Evolutionary conservation across 2,329 filamentous ascomycete genomes (phyloP).

Genomic region (Epicoccum sorghinum): DNA sequence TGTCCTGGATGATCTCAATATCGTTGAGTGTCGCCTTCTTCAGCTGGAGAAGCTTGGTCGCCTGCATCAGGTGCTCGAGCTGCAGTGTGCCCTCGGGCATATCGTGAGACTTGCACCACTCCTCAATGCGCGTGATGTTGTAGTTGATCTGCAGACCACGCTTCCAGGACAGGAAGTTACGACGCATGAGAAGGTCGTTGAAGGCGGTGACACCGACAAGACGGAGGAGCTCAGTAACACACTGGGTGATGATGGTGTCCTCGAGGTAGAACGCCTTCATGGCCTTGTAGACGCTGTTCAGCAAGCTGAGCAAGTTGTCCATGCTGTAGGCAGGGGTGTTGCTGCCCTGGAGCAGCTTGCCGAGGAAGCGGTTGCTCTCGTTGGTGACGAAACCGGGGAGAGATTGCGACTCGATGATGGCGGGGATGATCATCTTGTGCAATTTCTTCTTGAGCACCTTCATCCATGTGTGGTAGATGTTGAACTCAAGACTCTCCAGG

Average conservation of each 20-base stretch:
- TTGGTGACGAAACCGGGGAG: conserved; percentile 98
- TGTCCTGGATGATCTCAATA: conserved; percentile 99
- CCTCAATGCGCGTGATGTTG: conserved; percentile 98
- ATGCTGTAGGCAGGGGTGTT: conserved; percentile 97
- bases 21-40: conserved; percentile 99
- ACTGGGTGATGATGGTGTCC: conserved; percentile 94
- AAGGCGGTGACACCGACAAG: conserved; percentile 97
- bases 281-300: conserved; percentile 97
- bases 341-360: conserved; percentile 91
- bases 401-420: conserved; percentile 98
- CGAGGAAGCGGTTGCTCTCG: conserved; percentile 96
- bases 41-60: conserved; percentile 94
- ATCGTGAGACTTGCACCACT: conserved; percentile 99
- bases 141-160: conserved; percentile 99
- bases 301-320: conserved; percentile 93
- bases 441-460: conserved; percentile 99
- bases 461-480: conserved; percentile 99
- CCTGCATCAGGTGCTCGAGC: conserved; percentile 99
- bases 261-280: conserved; percentile 99
- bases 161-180: conserved; percentile 99
- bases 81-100: conserved; percentile 98
- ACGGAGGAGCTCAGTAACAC: conserved; percentile 88
- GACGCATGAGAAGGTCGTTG: conserved; percentile 95
- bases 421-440: conserved; percentile 99
- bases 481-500: conserved; percentile 96